Percentiles rank a stretch among this genome's conserved stretches.
These are phyloP conservation scores for Volvariella volvacea DNA, from an alignment of 1,284 basidiomycete genomes.

Conservation along the genomic window DNA sequence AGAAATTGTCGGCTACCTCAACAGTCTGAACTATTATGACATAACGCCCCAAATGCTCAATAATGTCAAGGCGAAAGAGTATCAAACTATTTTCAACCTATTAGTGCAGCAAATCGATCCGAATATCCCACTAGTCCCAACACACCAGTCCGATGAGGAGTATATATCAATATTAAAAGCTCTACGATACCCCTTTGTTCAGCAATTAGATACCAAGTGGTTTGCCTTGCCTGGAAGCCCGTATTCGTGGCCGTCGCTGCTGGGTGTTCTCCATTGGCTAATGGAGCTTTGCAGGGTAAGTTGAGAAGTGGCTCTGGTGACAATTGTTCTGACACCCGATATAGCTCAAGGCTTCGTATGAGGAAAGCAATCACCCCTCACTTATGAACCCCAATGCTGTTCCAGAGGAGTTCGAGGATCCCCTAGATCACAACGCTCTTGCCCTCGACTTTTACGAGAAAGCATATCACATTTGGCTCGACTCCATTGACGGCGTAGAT, in stretches of 20 bases:
- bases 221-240: slow-evolving; percentile 79
- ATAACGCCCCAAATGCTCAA: slow-evolving; percentile 58
- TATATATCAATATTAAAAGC: slow-evolving; percentile 69
- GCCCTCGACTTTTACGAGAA: slow-evolving; percentile 69
- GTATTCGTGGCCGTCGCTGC: slow-evolving; percentile 77
- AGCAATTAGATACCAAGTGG: slow-evolving; percentile 73
- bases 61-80: slow-evolving; percentile 78
- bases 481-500: slow-evolving; percentile 47
- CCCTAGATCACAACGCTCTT: slow-evolving; percentile 65
- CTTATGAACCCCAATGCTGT: slow-evolving; percentile 55
- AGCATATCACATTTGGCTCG: slow-evolving; percentile 67
- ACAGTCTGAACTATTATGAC: slow-evolving; percentile 49
- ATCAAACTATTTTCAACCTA: slow-evolving; percentile 73
- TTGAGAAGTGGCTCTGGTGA: slow-evolving; percentile 2
- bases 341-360: slow-evolving; percentile 45
- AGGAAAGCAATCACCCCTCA: slow-evolving; percentile 55
- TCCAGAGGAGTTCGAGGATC: slow-evolving; percentile 67
- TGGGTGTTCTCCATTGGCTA: slow-evolving; percentile 85
- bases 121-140: slow-evolving; percentile 47
- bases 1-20: slow-evolving; percentile 67
- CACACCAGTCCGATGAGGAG: slow-evolving; percentile 73
- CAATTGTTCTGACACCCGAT: too few species aligned
- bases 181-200: slow-evolving; percentile 70
- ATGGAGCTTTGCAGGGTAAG: slow-evolving; percentile 73
- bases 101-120: slow-evolving; percentile 73